Percentiles rank a stretch among this genome's conserved stretches.
These are phyloP conservation scores for Beauveria medogensis DNA, from an alignment of 2,329 filamentous ascomycete genomes.

Conservation along the genomic window DNA sequence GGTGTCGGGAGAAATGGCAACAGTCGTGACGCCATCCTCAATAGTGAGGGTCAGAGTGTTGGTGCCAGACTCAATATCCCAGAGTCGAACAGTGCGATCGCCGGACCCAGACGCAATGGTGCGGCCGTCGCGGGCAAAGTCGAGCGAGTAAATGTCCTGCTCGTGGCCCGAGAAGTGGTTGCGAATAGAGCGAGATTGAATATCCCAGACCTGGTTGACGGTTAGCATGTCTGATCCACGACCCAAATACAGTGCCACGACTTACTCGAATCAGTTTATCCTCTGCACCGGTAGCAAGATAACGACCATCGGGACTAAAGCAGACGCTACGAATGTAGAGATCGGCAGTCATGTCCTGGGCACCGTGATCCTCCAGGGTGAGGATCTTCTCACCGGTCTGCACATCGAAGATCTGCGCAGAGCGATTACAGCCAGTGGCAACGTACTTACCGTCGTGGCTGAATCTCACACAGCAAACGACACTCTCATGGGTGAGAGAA, in stretches of 20 bases:
- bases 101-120: constrained; percentile 94
- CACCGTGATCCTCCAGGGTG: constrained; percentile 79
- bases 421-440: constrained; percentile 93
- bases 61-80: constrained; percentile 82
- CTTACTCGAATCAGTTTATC: constrained; percentile 92
- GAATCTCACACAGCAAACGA: constrained; percentile 97
- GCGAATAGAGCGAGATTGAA: constrained; percentile 71
- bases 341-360: constrained; percentile 74
- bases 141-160: constrained; percentile 95
- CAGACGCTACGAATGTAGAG: constrained; percentile 96
- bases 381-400: constrained; percentile 79
- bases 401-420: constrained; percentile 99
- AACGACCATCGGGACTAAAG: constrained; percentile 94
- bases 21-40: constrained; percentile 94
- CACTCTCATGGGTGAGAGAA: constrained; percentile 86
- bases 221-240: constrained; percentile 7
- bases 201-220: constrained; percentile 77
- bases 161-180: constrained; percentile 95
- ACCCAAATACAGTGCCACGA: constrained; percentile 12
- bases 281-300: constrained; percentile 90
- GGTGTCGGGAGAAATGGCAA: constrained; percentile 92
- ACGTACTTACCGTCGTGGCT: constrained; percentile 93
- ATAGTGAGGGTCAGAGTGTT: constrained; percentile 83
- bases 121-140: constrained; percentile 87
- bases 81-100: constrained; percentile 87